Evolutionary conservation across 1,284 basidiomycete genomes (phyloP).

Genomic region (Thecaphora thlaspeos): DNA sequence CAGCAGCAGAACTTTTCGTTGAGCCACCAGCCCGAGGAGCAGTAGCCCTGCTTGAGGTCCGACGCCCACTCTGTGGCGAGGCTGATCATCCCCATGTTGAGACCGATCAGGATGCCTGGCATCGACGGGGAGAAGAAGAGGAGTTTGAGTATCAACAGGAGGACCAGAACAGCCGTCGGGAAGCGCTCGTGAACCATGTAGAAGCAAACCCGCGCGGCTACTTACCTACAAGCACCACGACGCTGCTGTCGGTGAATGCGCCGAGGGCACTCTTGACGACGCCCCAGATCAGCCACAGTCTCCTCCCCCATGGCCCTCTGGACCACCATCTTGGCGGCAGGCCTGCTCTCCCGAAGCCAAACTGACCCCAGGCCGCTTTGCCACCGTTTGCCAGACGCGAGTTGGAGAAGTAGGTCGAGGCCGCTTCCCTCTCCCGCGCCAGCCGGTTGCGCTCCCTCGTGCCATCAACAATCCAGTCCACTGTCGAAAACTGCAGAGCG

Average conservation of each 20-base stretch:
- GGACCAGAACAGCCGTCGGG: too few species aligned
- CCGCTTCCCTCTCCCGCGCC: constrained; percentile 35
- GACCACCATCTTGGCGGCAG: constrained; percentile 43
- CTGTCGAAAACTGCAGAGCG: constrained; percentile 38
- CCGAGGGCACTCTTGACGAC: constrained; percentile 32
- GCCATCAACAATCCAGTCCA: constrained; percentile 56
- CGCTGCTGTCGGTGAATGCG: constrained; percentile 48
- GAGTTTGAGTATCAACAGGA: background rate
- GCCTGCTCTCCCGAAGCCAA: constrained; percentile 21
- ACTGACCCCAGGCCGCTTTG: constrained; percentile 25
- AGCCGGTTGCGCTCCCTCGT: constrained; percentile 51
- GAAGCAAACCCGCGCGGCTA: background rate
- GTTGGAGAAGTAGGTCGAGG: constrained; percentile 33
- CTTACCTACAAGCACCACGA: constrained; percentile 51
- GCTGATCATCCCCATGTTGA: constrained; percentile 90
- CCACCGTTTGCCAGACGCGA: constrained; percentile 33
- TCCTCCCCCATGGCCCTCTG: constrained; percentile 18
- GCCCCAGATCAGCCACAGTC: constrained; percentile 37
- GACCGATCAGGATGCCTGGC: constrained; percentile 81
- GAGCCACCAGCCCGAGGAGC: constrained; percentile 95
- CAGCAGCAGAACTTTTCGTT: constrained; percentile 98
- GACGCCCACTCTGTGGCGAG: constrained; percentile 98
- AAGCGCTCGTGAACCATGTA: too few species aligned
- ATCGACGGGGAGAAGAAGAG: background rate
- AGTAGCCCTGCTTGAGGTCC: constrained; percentile 95